Conservation (phyloP, 1,284 basidiomycete species). For the Xanthoconium separans region DNA sequence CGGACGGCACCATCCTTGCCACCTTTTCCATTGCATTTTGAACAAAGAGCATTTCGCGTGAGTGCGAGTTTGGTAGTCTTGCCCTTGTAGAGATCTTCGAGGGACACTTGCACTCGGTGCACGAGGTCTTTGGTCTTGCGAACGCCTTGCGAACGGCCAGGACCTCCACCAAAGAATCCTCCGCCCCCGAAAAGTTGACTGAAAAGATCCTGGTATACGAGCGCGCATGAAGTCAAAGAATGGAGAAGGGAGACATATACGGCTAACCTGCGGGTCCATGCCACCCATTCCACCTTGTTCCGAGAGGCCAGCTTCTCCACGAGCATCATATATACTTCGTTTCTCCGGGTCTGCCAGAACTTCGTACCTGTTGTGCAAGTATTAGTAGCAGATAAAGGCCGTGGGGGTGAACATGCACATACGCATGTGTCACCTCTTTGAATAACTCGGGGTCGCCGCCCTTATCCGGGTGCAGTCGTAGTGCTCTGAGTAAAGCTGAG, state of each 20-base stretch:
- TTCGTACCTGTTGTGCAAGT: slow-evolving; percentile 71
- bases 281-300: slow-evolving; percentile 90
- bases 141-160: slow-evolving; percentile 72
- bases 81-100: slow-evolving; percentile 98
- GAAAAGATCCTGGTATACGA: slow-evolving; percentile 80
- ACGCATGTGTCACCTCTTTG: slow-evolving; percentile 98
- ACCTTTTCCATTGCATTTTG: slow-evolving; percentile 93
- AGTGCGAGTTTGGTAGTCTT: slow-evolving; percentile 98
- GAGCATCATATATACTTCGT: slow-evolving; percentile 84
- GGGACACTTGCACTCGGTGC: slow-evolving; percentile 92
- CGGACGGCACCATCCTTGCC: slow-evolving; percentile 96
- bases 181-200: slow-evolving; percentile 88
- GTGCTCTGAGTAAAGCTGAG: slow-evolving; percentile 56
- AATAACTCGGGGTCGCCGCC: slow-evolving; percentile 96
- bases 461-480: slow-evolving; percentile 93
- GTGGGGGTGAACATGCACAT: slow-evolving; percentile 45
- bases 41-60: slow-evolving; percentile 93
- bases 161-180: slow-evolving; percentile 53
- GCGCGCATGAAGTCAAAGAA: background rate
- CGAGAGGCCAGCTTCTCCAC: slow-evolving; percentile 90
- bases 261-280: slow-evolving; percentile 88
- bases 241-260: background rate
- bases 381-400: slow-evolving; percentile 4
- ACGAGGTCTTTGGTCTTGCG: slow-evolving; percentile 98
- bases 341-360: slow-evolving; percentile 90